Percentiles rank a stretch among this genome's conserved stretches.
Evolutionary conservation across 139 green algal species (phyloP).

Genomic region (Chlorella sp.): DNA sequence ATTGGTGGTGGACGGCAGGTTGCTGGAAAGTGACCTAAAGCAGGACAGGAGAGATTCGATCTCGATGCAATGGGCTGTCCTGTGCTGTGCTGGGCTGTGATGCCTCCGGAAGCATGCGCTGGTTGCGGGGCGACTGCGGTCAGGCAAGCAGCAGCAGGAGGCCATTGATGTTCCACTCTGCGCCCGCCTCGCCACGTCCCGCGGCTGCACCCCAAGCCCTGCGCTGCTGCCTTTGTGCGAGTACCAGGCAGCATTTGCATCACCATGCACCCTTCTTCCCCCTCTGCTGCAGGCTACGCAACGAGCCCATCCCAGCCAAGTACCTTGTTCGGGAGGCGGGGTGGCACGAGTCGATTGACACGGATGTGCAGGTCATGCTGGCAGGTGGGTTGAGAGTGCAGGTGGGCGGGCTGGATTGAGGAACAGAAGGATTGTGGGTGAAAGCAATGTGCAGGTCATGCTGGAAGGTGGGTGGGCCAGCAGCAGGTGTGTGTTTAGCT

Average conservation of each 20-base stretch:
- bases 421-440: too few relatives aligned
- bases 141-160: not conserved
- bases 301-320: slow-evolving; percentile 36
- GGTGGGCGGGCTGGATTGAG: too few relatives aligned
- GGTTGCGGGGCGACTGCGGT: too few relatives aligned
- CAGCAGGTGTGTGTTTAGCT: not conserved
- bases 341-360: slow-evolving; percentile 71
- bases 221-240: not conserved
- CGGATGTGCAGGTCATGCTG: slow-evolving; percentile 79
- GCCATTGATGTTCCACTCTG: not conserved
- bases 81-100: too few relatives aligned
- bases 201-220: too few relatives aligned
- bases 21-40: too few relatives aligned
- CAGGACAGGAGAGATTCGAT: too few relatives aligned
- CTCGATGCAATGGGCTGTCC: too few relatives aligned
- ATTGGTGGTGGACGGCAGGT: too few relatives aligned
- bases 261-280: not conserved
- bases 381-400: slow-evolving; percentile 45
- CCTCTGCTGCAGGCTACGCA: slow-evolving; percentile 13
- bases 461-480: not conserved
- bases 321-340: slow-evolving; percentile 43
- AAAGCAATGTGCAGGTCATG: too few relatives aligned
- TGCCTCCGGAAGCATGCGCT: too few relatives aligned
- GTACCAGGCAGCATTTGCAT: not conserved
- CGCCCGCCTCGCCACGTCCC: too few relatives aligned